Evolutionary conservation across 2,329 filamentous ascomycete species (phyloP).

Genomic region (Diplodia sapinea): DNA sequence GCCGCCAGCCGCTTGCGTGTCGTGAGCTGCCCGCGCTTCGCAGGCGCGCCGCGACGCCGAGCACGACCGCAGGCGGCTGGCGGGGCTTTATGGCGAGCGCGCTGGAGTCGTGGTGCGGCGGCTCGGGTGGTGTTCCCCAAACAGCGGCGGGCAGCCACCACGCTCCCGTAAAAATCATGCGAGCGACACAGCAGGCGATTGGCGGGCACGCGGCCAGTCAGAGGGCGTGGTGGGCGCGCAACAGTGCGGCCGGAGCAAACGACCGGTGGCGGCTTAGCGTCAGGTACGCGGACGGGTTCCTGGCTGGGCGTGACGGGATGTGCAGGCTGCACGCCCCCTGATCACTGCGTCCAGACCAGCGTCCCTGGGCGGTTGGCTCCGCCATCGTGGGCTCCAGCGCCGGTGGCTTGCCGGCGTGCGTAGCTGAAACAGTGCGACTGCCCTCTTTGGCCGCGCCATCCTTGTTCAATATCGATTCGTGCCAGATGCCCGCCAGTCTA

Average conservation of each 20-base stretch:
- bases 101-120: no score
- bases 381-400: not conserved
- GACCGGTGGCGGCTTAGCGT: constrained; percentile 1
- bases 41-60: no score
- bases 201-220: not conserved
- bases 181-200: not conserved
- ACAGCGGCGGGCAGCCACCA: constrained; percentile 14
- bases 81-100: no score
- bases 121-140: not conserved
- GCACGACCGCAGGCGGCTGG: no score
- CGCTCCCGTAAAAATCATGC: constrained; percentile 5
- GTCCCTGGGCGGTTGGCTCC: constrained; percentile 2
- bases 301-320: constrained; percentile 19
- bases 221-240: not conserved
- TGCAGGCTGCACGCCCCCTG: constrained; percentile 15
- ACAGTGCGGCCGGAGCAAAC: not conserved
- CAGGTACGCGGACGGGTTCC: constrained; percentile 15
- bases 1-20: constrained; percentile 15
- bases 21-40: no score
- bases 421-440: constrained; percentile 26
- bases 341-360: constrained; percentile 20
- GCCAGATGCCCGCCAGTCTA: constrained; percentile 14
- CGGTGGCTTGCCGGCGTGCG: constrained; percentile 26
- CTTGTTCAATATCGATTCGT: constrained; percentile 26
- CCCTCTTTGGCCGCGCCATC: constrained; percentile 21